A percentile compares a stretch with the other conserved stretches of the same genome.
Evolutionary conservation across 2,329 filamentous ascomycete species (phyloP).

Genomic region (Apiospora hydei): DNA sequence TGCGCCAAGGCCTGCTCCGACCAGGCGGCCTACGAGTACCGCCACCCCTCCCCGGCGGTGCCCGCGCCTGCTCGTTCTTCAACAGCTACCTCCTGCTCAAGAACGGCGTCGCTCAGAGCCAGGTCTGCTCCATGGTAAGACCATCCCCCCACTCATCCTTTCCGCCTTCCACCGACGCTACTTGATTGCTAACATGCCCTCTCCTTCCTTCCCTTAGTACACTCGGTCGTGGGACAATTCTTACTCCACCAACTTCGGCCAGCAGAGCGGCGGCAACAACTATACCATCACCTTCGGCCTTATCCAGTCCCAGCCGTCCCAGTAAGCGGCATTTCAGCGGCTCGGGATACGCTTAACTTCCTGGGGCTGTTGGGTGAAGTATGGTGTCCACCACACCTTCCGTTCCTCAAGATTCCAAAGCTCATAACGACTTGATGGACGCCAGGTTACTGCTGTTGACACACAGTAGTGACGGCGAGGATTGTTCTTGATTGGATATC

Average conservation of each 20-base stretch:
- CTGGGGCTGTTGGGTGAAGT: neutral
- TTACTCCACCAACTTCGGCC: slow-evolving; percentile 20
- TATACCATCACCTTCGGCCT: slow-evolving; percentile 24
- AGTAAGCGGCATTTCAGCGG: too few species aligned
- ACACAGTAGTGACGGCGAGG: neutral
- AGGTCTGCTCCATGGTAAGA: slow-evolving; percentile 44
- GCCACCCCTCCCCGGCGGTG: slow-evolving; percentile 25
- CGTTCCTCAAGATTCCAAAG: too few species aligned
- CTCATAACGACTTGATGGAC: neutral
- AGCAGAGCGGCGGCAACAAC: slow-evolving; percentile 1
- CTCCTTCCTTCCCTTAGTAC: neutral
- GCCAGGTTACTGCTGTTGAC: neutral
- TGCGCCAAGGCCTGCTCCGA: slow-evolving; percentile 33
- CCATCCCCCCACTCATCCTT: neutral
- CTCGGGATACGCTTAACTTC: too few species aligned
- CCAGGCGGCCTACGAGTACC: slow-evolving; percentile 29
- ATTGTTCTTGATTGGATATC: neutral
- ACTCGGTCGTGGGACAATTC: neutral
- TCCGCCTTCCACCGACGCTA: too few species aligned
- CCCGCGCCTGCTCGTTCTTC: slow-evolving; percentile 41
- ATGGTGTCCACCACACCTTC: neutral
- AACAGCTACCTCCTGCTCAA: slow-evolving; percentile 47
- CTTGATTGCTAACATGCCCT: neutral
- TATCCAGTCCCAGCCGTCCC: too few species aligned
- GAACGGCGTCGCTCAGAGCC: slow-evolving; percentile 45